Conservation (phyloP, 2,329 filamentous ascomycete genomes). For the Phialocephala sp. region DNA sequence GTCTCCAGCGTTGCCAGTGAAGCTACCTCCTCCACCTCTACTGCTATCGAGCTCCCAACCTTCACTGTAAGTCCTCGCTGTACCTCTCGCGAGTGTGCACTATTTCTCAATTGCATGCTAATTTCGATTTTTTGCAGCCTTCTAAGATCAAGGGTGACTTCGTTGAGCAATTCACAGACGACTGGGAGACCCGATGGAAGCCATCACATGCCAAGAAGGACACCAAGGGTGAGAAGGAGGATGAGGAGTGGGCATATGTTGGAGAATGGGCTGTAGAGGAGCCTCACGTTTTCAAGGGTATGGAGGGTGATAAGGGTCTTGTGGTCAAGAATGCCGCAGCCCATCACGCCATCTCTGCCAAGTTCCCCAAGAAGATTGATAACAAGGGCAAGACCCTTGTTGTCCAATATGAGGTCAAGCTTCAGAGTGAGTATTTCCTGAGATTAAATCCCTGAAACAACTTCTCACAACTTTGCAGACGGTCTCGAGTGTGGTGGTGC, state of each 20-base stretch:
- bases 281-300: slow-evolving; percentile 86
- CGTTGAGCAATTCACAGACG: slow-evolving; percentile 97
- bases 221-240: slow-evolving; percentile 68
- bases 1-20: slow-evolving; percentile 43
- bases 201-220: slow-evolving; percentile 97
- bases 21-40: slow-evolving; percentile 58
- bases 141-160: slow-evolving; percentile 89
- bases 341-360: slow-evolving; percentile 98
- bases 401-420: slow-evolving; percentile 99
- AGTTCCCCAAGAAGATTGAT: slow-evolving; percentile 95
- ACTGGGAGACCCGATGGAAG: slow-evolving; percentile 94
- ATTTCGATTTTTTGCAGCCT: slow-evolving; percentile 61
- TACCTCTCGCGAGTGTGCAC: slow-evolving; percentile 4
- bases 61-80: slow-evolving; percentile 76
- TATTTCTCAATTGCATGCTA: slow-evolving; percentile 38
- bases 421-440: slow-evolving; percentile 75
- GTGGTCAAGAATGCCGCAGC: slow-evolving; percentile 98
- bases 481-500: slow-evolving; percentile 97
- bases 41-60: slow-evolving; percentile 71
- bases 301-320: slow-evolving; percentile 93
- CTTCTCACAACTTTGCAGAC: slow-evolving; percentile 60
- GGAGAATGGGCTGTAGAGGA: slow-evolving; percentile 98
- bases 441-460: neutral
- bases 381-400: slow-evolving; percentile 97
- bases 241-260: slow-evolving; percentile 95